Evolutionary conservation across 2,329 filamentous ascomycete species (phyloP).

Genomic region (Ceratocystiopsis minuta): DNA sequence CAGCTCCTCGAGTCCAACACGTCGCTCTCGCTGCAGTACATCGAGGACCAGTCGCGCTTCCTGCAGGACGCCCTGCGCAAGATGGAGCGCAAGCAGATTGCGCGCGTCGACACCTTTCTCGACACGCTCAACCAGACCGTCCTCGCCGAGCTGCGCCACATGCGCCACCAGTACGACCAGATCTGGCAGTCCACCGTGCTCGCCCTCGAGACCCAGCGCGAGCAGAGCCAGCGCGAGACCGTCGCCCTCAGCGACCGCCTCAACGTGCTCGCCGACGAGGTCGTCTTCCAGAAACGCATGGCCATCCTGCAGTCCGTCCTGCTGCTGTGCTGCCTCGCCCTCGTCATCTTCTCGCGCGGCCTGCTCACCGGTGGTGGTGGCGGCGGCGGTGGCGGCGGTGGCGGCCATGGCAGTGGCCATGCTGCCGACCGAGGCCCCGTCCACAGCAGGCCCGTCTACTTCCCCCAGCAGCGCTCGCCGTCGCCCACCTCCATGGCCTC

Average conservation of each 20-base stretch:
- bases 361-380: conserved; percentile 14
- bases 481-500: conserved; percentile 5
- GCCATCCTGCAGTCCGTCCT: conserved; percentile 81
- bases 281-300: conserved; percentile 76
- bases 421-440: too few species aligned
- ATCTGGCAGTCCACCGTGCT: conserved; percentile 93
- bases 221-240: conserved; percentile 68
- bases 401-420: too few species aligned
- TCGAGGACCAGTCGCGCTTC: conserved; percentile 86
- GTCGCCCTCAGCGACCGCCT: conserved; percentile 64
- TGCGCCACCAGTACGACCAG: conserved; percentile 80
- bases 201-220: conserved; percentile 73
- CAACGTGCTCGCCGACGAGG: conserved; percentile 81
- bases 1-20: conserved; percentile 84
- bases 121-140: conserved; percentile 77
- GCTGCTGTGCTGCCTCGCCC: conserved; percentile 65
- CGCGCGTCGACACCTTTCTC: conserved; percentile 68
- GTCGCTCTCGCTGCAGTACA: conserved; percentile 83
- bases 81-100: conserved; percentile 71
- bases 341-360: conserved; percentile 63
- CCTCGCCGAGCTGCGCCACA: conserved; percentile 56
- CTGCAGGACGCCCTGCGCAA: conserved; percentile 72
- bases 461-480: neutral
- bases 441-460: too few species aligned
- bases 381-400: neutral